Evolutionary conservation across 2,329 filamentous ascomycete genomes (phyloP).

Genomic region (Elsinoe necatrix): DNA sequence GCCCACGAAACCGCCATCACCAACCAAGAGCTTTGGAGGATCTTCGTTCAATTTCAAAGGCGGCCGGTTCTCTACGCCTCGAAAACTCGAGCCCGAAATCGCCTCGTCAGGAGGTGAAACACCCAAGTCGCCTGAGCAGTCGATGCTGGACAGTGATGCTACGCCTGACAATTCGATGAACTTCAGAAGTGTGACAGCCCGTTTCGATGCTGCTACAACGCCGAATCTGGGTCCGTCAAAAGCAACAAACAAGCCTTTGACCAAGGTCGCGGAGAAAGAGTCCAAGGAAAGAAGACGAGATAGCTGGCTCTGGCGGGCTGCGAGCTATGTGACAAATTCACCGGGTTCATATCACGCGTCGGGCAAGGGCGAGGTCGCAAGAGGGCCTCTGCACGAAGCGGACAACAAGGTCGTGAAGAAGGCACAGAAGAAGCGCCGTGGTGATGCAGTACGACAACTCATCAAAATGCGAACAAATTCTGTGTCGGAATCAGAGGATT

Average conservation of each 20-base stretch:
- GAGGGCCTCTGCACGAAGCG: slow-evolving; percentile 26
- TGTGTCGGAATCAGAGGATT: slow-evolving; percentile 24
- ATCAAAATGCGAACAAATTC: slow-evolving; percentile 26
- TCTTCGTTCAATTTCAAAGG: slow-evolving; percentile 21
- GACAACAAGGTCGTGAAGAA: slow-evolving; percentile 34
- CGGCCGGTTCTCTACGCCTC: slow-evolving; percentile 31
- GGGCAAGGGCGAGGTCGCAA: slow-evolving; percentile 31
- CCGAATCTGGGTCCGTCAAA: slow-evolving; percentile 30
- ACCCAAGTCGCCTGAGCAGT: slow-evolving; percentile 37
- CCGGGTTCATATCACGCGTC: slow-evolving; percentile 21
- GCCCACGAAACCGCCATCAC: slow-evolving; percentile 23
- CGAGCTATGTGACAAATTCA: slow-evolving; percentile 2
- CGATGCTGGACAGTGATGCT: slow-evolving; percentile 31
- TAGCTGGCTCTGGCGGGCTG: slow-evolving; percentile 8
- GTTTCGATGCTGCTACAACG: slow-evolving; percentile 17
- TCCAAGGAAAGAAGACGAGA: slow-evolving; percentile 23
- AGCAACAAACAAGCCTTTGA: slow-evolving; percentile 21
- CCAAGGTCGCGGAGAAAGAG: slow-evolving; percentile 25
- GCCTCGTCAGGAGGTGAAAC: slow-evolving; percentile 44
- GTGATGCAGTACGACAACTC: slow-evolving; percentile 22
- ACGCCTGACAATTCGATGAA: slow-evolving; percentile 30
- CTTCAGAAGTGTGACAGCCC: slow-evolving; percentile 22
- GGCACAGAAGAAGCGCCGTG: slow-evolving; percentile 26
- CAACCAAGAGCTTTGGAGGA: slow-evolving; percentile 24
- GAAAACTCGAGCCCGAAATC: slow-evolving; percentile 28